Evolutionary conservation across 2,329 filamentous ascomycete genomes (phyloP).

Genomic region (Penicillium sp.): DNA sequence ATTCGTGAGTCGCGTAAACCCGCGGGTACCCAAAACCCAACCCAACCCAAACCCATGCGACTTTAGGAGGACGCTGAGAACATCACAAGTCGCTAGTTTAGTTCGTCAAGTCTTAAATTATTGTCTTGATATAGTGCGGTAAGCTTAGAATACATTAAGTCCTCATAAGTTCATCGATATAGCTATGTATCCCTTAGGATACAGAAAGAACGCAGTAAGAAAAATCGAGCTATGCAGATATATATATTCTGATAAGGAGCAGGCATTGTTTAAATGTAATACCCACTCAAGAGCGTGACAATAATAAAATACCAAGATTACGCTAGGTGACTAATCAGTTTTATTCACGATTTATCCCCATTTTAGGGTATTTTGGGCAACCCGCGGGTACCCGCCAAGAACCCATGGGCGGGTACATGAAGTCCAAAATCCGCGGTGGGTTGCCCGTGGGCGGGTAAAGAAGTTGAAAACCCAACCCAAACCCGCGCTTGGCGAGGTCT

Average conservation of each 20-base stretch:
- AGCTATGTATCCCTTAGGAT: too few relatives aligned
- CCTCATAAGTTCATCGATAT: too few relatives aligned
- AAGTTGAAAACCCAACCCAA: too few relatives aligned
- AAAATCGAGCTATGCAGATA: background rate
- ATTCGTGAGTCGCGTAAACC: background rate
- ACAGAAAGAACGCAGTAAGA: background rate
- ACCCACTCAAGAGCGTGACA: constrained; percentile 2
- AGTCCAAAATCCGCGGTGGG: constrained; percentile 5
- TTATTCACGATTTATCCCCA: constrained; percentile 6
- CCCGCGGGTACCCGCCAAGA: constrained; percentile 10
- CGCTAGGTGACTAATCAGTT: constrained; percentile 8
- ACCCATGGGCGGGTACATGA: constrained; percentile 10
- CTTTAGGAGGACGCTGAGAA: background rate
- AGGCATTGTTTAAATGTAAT: background rate
- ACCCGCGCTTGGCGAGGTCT: too few relatives aligned
- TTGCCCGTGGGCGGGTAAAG: too few relatives aligned
- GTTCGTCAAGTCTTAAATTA: too few relatives aligned
- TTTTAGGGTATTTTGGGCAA: constrained; percentile 11
- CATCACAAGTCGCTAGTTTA: background rate
- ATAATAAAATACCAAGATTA: constrained; percentile 10
- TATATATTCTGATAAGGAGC: constrained; percentile 1
- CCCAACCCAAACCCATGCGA: background rate
- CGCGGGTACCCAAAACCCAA: background rate
- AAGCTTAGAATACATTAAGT: too few relatives aligned
- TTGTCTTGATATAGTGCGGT: too few relatives aligned